phyloP scores from a whole-genome alignment of 2,329 filamentous ascomycete species.

The Aspergillus versicolor region DNA sequence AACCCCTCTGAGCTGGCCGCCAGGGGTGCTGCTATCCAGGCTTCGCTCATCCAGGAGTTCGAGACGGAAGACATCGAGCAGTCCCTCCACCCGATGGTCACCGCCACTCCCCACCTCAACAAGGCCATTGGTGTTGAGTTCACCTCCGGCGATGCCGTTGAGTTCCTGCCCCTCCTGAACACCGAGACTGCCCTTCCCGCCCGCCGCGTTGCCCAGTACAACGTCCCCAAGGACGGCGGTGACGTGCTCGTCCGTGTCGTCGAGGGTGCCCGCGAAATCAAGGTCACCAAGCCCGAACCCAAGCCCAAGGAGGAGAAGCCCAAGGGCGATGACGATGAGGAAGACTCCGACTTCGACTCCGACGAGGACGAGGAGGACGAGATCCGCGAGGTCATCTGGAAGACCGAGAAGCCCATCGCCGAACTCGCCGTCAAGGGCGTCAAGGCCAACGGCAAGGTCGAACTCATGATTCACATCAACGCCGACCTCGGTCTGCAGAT shows the following conservation, averaged over 20 bases:
- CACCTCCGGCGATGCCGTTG: slow-evolving; percentile 59
- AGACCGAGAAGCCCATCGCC: slow-evolving; percentile 76
- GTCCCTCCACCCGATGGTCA: slow-evolving; percentile 92
- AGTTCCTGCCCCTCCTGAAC: slow-evolving; percentile 78
- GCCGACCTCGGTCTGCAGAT: slow-evolving; percentile 77
- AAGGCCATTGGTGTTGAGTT: slow-evolving; percentile 86
- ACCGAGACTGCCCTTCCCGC: slow-evolving; percentile 88
- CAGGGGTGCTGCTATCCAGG: slow-evolving; percentile 91
- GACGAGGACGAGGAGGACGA: slow-evolving; percentile 75
- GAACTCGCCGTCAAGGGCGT: slow-evolving; percentile 81
- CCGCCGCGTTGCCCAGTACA: slow-evolving; percentile 77
- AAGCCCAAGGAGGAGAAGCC: slow-evolving; percentile 65
- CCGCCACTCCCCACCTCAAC: slow-evolving; percentile 84
- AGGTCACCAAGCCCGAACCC: slow-evolving; percentile 82
- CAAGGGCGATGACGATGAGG: slow-evolving; percentile 56
- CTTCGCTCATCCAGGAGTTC: slow-evolving; percentile 90
- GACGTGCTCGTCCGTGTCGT: slow-evolving; percentile 85
- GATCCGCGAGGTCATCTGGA: slow-evolving; percentile 87
- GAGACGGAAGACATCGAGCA: slow-evolving; percentile 92
- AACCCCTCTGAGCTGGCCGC: slow-evolving; percentile 91
- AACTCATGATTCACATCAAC: slow-evolving; percentile 86
- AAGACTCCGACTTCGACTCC: slow-evolving; percentile 63
- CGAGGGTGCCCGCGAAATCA: slow-evolving; percentile 88
- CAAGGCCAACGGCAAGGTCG: slow-evolving; percentile 86
- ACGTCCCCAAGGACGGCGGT: slow-evolving; percentile 74